These are phyloP conservation scores for Dalechampia spathulata DNA, from an alignment of 441 rosid genomes.

Conservation along the genomic window DNA sequence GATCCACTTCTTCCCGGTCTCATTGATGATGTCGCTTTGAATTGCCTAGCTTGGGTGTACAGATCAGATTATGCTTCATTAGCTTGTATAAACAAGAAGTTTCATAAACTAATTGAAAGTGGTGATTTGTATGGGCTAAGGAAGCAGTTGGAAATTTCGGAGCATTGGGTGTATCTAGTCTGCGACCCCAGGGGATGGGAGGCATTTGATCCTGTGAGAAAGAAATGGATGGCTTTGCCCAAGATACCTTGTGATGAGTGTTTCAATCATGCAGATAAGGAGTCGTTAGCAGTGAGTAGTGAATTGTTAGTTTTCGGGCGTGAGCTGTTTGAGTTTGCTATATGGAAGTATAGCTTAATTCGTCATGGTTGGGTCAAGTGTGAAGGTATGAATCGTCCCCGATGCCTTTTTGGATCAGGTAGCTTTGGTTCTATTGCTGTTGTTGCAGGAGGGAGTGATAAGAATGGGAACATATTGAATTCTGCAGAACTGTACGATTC, in stretches of 20 bases:
- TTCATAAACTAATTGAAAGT: slow-evolving; percentile 37
- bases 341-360: slow-evolving; percentile 67
- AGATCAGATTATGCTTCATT: slow-evolving; percentile 55
- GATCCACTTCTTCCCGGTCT: slow-evolving; percentile 61
- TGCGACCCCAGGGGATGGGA: slow-evolving; percentile 81
- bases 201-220: slow-evolving; percentile 49
- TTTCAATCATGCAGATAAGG: slow-evolving; percentile 70
- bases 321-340: slow-evolving; percentile 53
- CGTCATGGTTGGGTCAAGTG: slow-evolving; percentile 54
- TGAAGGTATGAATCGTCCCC: slow-evolving; percentile 62
- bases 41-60: slow-evolving; percentile 55
- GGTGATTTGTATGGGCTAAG: slow-evolving; percentile 51
- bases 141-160: slow-evolving; percentile 40
- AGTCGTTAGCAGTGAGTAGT: slow-evolving; percentile 65
- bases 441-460: slow-evolving; percentile 71
- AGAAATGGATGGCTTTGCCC: slow-evolving; percentile 67
- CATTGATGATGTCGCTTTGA: slow-evolving; percentile 59
- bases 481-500: slow-evolving; percentile 77
- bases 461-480: slow-evolving; percentile 44
- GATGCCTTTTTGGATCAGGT: slow-evolving; percentile 75
- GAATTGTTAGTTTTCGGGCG: slow-evolving; percentile 73
- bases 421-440: slow-evolving; percentile 60
- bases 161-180: slow-evolving; percentile 64
- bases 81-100: slow-evolving; percentile 50
- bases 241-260: slow-evolving; percentile 80